Percentiles rank a stretch among this genome's conserved stretches.
Evolutionary conservation across 306 rosid species (phyloP).

Genomic region (Vicia sativa): DNA sequence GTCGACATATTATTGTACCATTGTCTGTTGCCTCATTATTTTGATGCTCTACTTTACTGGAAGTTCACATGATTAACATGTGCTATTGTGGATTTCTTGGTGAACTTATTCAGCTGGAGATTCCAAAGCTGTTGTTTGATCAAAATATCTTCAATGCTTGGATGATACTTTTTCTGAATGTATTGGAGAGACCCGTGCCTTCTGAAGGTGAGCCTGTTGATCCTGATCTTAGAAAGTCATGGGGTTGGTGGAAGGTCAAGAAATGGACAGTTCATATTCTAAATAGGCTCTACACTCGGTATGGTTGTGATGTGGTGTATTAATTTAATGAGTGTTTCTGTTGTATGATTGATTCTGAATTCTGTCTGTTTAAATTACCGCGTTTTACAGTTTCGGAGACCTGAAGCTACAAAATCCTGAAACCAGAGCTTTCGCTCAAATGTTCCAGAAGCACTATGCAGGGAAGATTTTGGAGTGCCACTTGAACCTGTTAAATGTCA

Average conservation of each 20-base stretch:
- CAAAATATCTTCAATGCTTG: conserved; percentile 83
- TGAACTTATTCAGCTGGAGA: conserved; percentile 77
- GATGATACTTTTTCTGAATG: conserved; percentile 86
- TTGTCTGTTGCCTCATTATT: background rate
- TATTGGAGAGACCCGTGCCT: conserved; percentile 92
- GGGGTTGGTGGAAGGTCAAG: conserved; percentile 99
- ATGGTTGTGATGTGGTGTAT: conserved; percentile 28
- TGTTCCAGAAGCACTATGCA: conserved; percentile 91
- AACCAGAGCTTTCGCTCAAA: conserved; percentile 87
- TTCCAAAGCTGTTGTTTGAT: conserved; percentile 91
- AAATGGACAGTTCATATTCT: conserved; percentile 97
- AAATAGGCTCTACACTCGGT: conserved; percentile 94
- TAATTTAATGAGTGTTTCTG: background rate
- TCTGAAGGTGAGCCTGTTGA: conserved; percentile 89
- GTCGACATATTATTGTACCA: conserved; percentile 4
- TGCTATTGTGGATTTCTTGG: conserved; percentile 18
- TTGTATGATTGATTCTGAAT: conserved; percentile 15
- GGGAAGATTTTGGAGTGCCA: conserved; percentile 93
- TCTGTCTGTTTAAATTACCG: conserved; percentile 16
- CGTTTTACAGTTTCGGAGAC: conserved; percentile 79
- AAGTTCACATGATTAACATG: conserved; percentile 12
- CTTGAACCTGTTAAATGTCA: conserved; percentile 75
- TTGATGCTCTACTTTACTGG: conserved; percentile 11
- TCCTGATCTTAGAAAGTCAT: conserved; percentile 81
- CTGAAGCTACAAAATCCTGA: conserved; percentile 92